phyloP scores from a whole-genome alignment of 345 rosid genomes.

The Nasturtium officinale region DNA sequence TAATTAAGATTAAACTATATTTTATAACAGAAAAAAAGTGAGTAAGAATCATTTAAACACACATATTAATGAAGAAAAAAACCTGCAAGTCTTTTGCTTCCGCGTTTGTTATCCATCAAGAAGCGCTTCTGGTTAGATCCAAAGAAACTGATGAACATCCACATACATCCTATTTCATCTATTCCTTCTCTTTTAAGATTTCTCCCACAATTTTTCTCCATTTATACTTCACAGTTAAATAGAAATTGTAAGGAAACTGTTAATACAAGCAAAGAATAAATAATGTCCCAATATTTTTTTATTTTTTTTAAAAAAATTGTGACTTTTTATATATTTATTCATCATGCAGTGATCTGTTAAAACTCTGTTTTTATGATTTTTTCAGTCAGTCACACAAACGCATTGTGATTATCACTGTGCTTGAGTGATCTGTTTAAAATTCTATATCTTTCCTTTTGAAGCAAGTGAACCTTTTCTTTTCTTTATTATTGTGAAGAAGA shows the following conservation, averaged over 20 bases:
- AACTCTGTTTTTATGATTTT: slow-evolving; percentile 34
- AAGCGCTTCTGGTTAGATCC: slow-evolving; percentile 42
- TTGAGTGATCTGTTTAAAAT: slow-evolving; percentile 22
- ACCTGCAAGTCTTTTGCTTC: slow-evolving; percentile 36
- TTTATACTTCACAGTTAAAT: slow-evolving; percentile 26
- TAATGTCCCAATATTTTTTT: slow-evolving; percentile 19
- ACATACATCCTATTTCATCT: slow-evolving; percentile 36
- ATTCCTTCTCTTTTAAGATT: slow-evolving; percentile 31
- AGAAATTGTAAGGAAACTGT: slow-evolving; percentile 36
- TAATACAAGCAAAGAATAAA: slow-evolving; percentile 40
- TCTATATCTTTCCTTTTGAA: slow-evolving; percentile 42
- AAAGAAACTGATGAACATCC: slow-evolving; percentile 41
- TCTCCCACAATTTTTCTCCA: slow-evolving; percentile 36
- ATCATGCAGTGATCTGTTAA: slow-evolving; percentile 41
- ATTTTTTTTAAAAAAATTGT: too few species aligned
- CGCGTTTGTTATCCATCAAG: slow-evolving; percentile 31
- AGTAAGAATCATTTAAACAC: slow-evolving; percentile 7
- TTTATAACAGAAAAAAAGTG: not conserved
- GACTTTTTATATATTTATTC: not conserved
- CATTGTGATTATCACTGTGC: slow-evolving; percentile 34
- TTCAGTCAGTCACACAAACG: slow-evolving; percentile 23
- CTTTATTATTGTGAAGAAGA: not conserved
- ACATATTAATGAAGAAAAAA: not conserved
- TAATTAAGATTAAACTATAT: not conserved
- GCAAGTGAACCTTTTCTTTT: slow-evolving; percentile 27